Percentiles rank a stretch among this genome's conserved stretches.
phyloP scores from a whole-genome alignment of 1,284 basidiomycete genomes.

The Dichomitus squalens region DNA sequence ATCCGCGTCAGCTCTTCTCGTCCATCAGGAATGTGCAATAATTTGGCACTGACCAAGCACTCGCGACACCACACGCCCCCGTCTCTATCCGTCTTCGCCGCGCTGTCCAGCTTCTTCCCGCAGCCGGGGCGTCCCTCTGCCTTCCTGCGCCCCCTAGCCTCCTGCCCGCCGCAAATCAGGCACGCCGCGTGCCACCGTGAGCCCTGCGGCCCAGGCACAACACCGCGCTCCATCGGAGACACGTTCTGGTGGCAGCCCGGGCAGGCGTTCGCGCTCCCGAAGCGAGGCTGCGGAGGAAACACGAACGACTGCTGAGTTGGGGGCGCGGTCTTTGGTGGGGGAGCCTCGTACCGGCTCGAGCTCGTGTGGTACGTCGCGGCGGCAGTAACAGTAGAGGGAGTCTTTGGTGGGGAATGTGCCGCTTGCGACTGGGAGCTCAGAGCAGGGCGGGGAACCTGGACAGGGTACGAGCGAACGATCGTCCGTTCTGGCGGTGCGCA shows the following conservation, averaged over 20 bases:
- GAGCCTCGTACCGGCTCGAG: conserved; percentile 51
- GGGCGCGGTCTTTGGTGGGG: conserved; percentile 43
- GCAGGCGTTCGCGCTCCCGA: conserved; percentile 64
- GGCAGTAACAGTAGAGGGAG: conserved; percentile 3
- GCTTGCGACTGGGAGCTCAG: conserved; percentile 10
- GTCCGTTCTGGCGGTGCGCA: conserved; percentile 62
- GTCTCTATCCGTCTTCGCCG: conserved; percentile 71
- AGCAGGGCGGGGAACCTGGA: conserved; percentile 29
- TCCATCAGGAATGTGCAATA: neutral
- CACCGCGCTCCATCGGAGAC: conserved; percentile 79
- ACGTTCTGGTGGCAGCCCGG: conserved; percentile 74
- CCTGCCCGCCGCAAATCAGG: conserved; percentile 77
- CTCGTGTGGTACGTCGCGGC: conserved; percentile 30
- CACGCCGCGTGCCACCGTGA: conserved; percentile 77
- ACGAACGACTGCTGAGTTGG: conserved; percentile 40
- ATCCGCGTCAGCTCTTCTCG: neutral
- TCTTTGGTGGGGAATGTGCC: conserved; percentile 22
- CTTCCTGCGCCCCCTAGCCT: conserved; percentile 42
- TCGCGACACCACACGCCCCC: conserved; percentile 82
- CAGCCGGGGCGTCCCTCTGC: conserved; percentile 69
- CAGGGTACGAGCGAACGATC: conserved; percentile 35
- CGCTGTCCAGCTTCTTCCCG: conserved; percentile 79
- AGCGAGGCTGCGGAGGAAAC: conserved; percentile 47
- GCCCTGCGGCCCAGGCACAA: conserved; percentile 79
- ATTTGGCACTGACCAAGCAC: conserved; percentile 60